Base-by-base conservation (phyloP, 495 filamentous ascomycete genomes). In the Hypoxylon rickii region DNA sequence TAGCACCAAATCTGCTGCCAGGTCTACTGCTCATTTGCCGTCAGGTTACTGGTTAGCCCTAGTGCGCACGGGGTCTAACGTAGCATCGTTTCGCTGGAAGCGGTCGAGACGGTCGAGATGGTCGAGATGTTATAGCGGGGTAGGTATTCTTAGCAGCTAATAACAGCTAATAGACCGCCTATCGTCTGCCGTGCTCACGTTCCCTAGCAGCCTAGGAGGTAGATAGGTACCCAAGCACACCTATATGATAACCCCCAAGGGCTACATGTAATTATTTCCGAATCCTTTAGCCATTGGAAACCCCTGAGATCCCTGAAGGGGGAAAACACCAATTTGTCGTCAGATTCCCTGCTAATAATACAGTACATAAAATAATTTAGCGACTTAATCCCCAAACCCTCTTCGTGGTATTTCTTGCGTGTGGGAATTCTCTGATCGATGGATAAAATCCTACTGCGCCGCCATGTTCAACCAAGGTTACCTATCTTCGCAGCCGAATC, bases 71-170 rank as follows among this genome's bases (percentile, higher is more conserved):
- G 1, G 26, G 42, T 11, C 15, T 46, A 46, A 31, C 31, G 24
- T 38, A 38, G 34, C 3, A 18, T 4, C 34, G 34, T 29, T 29
- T 29, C 4, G 24, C 24, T 29, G 24, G 24, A 29, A 29, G 10
- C 18, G 24, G 22, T 22, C 29, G 24, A 21, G 7, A 29, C 4
- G 10, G 24, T 10, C 24, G 10, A n/a, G n/a, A n/a, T n/a, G n/a
- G n/a, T n/a, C n/a, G n/a, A n/a, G 42, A 26, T 60, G 46, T 49
- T 51, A 43, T 22, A 41, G 50, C 57, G 57, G 57, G 57, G 57
- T 54, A 48, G 41, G 4, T 24, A 21, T 13, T n/a, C n/a, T n/a
- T n/a, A n/a, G n/a, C n/a, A n/a, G n/a, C n/a, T n/a, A n/a, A n/a
- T n/a, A n/a, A n/a, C n/a, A n/a, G n/a, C 40, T 60, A 7, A 16